phyloP scores from a whole-genome alignment of 1,284 basidiomycete genomes.

The Xerocomus nothofagi region DNA sequence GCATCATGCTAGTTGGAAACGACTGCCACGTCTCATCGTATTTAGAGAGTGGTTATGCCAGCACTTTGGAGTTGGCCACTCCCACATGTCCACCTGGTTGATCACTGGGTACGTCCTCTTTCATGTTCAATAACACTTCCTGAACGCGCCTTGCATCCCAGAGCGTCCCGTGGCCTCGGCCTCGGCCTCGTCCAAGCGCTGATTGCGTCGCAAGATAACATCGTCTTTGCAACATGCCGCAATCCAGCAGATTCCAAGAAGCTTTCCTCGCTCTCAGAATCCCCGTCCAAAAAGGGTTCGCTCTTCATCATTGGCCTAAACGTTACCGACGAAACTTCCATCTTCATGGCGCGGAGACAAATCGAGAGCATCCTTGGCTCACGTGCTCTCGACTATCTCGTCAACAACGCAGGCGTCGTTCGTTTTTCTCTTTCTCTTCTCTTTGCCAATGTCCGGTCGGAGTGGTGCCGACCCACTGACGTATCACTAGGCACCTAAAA shows the following conservation, averaged over 20 bases:
- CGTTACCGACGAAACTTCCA: constrained; percentile 23
- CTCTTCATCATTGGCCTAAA: constrained; percentile 28
- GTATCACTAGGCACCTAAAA: constrained; percentile 6
- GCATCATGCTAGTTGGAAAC: too few species aligned
- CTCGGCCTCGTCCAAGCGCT: constrained; percentile 27
- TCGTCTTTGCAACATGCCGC: constrained; percentile 30
- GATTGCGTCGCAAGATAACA: constrained; percentile 14
- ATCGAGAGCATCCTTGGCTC: not conserved
- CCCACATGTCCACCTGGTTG: constrained; percentile 3
- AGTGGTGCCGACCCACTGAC: not conserved
- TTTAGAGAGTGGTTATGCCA: not conserved
- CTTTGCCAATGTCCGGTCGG: too few species aligned
- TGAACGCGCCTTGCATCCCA: constrained; percentile 1
- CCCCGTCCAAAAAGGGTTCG: not conserved
- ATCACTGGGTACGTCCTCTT: constrained; percentile 4
- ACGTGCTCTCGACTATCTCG: not conserved
- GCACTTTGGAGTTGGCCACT: not conserved
- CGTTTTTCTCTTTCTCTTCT: too few species aligned
- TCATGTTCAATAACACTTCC: not conserved
- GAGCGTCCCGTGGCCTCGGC: constrained; percentile 31
- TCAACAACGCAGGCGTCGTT: constrained; percentile 29
- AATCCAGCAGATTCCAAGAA: constrained; percentile 17
- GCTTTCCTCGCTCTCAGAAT: constrained; percentile 11
- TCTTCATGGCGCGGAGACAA: constrained; percentile 21
- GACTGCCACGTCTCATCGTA: not conserved